Percentiles rank a stretch among this genome's conserved stretches.
Evolutionary conservation across 2,329 filamentous ascomycete species (phyloP).

Genomic region (Catunica adiposa): DNA sequence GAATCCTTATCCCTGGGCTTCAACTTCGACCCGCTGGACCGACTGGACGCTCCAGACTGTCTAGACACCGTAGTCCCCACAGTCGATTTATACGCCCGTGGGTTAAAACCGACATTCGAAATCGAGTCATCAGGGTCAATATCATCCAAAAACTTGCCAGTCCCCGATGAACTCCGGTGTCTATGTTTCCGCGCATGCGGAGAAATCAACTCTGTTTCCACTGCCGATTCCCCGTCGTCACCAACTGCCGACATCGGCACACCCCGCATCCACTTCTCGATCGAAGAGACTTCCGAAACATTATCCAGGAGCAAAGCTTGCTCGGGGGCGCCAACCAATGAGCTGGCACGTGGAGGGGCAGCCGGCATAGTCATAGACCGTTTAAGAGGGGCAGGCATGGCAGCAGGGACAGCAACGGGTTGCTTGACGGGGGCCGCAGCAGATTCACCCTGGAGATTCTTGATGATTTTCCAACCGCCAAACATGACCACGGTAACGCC

Average conservation of each 20-base stretch:
- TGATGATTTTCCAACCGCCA: conserved; percentile 93
- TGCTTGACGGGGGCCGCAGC: conserved; percentile 18
- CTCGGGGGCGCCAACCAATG: conserved; percentile 23
- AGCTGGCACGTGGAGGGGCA: conserved; percentile 18
- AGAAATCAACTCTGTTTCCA: conserved; percentile 41
- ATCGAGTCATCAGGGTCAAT: conserved; percentile 20
- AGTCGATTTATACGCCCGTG: conserved; percentile 5
- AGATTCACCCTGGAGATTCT: conserved; percentile 46
- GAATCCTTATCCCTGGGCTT: conserved; percentile 16
- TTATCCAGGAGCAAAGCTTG: conserved; percentile 42
- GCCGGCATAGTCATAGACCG: conserved; percentile 15
- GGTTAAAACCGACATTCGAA: conserved; percentile 15
- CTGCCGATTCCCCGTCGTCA: conserved; percentile 25
- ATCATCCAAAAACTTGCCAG: conserved; percentile 26
- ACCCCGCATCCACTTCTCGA: conserved; percentile 42
- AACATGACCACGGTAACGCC: conserved; percentile 93
- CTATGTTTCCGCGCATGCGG: conserved; percentile 35
- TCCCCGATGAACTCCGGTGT: conserved; percentile 19
- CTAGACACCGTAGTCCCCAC: conserved; percentile 18
- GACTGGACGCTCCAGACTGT: conserved; percentile 17
- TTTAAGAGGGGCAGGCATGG: conserved; percentile 2
- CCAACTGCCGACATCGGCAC: conserved; percentile 26
- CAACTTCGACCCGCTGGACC: not conserved
- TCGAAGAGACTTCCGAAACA: conserved; percentile 33
- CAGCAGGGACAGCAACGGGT: conserved; percentile 18